Evolutionary conservation across 1,284 basidiomycete genomes (phyloP).

Genomic region (Papiliotrema terrestris): DNA sequence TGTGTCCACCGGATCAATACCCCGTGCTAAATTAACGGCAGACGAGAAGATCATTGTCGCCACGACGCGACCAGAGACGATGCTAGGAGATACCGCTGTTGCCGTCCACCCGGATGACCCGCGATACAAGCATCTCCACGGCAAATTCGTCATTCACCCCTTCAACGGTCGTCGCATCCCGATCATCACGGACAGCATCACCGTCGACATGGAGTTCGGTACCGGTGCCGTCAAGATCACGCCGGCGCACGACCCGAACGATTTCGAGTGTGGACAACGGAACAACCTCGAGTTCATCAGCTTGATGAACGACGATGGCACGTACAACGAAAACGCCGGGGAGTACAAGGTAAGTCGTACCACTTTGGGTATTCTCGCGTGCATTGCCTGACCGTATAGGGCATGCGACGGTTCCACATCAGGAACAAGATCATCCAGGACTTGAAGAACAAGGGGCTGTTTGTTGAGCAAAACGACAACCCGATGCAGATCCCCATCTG

Average conservation of each 20-base stretch:
- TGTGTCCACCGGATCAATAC: slow-evolving; percentile 37
- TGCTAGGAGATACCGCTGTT: slow-evolving; percentile 96
- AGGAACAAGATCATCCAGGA: slow-evolving; percentile 79
- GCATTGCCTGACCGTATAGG: slow-evolving; percentile 53
- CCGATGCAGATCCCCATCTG: slow-evolving; percentile 93
- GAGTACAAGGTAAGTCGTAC: slow-evolving; percentile 60
- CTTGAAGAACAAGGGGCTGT: slow-evolving; percentile 81
- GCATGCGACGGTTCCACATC: slow-evolving; percentile 95
- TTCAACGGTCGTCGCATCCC: slow-evolving; percentile 85
- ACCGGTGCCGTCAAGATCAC: slow-evolving; percentile 99
- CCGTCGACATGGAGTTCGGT: slow-evolving; percentile 93
- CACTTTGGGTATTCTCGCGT: background rate
- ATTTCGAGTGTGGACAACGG: slow-evolving; percentile 89
- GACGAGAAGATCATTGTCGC: slow-evolving; percentile 93
- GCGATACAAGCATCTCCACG: slow-evolving; percentile 94
- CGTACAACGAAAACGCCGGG: slow-evolving; percentile 88
- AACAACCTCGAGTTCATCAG: slow-evolving; percentile 93
- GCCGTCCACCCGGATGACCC: slow-evolving; percentile 93
- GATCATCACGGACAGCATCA: slow-evolving; percentile 79
- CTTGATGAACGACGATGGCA: slow-evolving; percentile 96
- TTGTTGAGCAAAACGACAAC: slow-evolving; percentile 90
- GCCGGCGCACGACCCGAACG: slow-evolving; percentile 97
- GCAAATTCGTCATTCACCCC: slow-evolving; percentile 87
- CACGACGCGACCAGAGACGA: slow-evolving; percentile 97
- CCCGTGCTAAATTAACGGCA: slow-evolving; percentile 25